Percentiles rank a stretch among this genome's conserved stretches.
Evolutionary conservation across 192 early-diverging fungal species (phyloP).

Genomic region (Rhizophagus prolifer): DNA sequence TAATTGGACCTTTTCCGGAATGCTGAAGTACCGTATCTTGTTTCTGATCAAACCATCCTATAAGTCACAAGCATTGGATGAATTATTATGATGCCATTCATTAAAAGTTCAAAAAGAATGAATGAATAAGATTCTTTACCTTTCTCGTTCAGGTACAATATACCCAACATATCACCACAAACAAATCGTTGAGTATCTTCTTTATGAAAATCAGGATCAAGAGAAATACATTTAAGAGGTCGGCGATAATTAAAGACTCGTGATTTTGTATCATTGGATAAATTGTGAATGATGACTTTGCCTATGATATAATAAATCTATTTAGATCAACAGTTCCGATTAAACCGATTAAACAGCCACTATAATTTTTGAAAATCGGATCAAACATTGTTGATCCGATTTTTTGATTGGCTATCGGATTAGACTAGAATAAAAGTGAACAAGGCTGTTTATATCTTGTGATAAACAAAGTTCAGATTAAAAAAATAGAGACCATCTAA

Average conservation of each 20-base stretch:
- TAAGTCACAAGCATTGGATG: not conserved
- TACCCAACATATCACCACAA: slow-evolving; percentile 87
- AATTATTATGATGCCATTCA: not conserved
- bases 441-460: not conserved
- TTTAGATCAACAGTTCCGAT: no score
- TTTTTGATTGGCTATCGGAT: no score
- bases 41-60: slow-evolving; percentile 84
- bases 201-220: slow-evolving; percentile 85
- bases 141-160: slow-evolving; percentile 84
- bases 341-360: no score
- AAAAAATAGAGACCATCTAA: slow-evolving; percentile 74
- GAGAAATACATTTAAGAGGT: slow-evolving; percentile 84
- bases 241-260: slow-evolving; percentile 77
- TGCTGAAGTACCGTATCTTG: slow-evolving; percentile 69
- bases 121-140: slow-evolving; percentile 35
- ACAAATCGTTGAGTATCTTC: slow-evolving; percentile 78
- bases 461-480: not conserved
- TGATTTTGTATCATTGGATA: slow-evolving; percentile 68
- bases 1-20: slow-evolving; percentile 88
- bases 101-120: not conserved
- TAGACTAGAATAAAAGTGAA: no score
- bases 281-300: slow-evolving; percentile 80
- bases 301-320: slow-evolving; percentile 45
- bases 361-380: no score
- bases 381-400: no score